phyloP scores from a whole-genome alignment of 176 grass and related monocot species.

The Cocos nucifera region DNA sequence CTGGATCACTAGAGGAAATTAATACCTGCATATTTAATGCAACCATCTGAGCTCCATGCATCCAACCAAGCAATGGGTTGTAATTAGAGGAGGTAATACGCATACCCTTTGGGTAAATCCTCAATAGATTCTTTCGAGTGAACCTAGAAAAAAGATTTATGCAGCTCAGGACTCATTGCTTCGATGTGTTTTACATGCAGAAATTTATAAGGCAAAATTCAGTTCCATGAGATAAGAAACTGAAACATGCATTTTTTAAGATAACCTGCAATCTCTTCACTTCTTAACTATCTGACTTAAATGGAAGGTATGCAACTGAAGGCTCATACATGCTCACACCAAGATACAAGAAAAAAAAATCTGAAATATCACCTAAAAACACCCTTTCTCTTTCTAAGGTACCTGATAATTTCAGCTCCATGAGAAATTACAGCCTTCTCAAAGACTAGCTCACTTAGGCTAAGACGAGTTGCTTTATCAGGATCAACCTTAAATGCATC shows the following conservation, averaged over 20 bases:
- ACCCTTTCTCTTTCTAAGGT: too few species aligned
- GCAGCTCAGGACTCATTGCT: background rate
- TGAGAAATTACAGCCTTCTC: slow-evolving; percentile 6
- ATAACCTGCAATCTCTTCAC: too few species aligned
- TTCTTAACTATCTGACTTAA: too few species aligned
- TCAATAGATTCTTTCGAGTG: slow-evolving; percentile 6
- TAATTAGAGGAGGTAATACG: slow-evolving; percentile 10
- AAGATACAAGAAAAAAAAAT: too few species aligned
- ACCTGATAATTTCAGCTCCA: slow-evolving; percentile 10
- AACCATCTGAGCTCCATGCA: slow-evolving; percentile 15
- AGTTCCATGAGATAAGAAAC: too few species aligned
- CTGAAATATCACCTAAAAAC: too few species aligned
- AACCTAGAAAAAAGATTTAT: background rate
- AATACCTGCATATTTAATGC: slow-evolving; percentile 14
- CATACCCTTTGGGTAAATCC: slow-evolving; percentile 7
- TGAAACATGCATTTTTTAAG: too few species aligned
- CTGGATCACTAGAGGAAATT: background rate
- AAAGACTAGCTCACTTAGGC: slow-evolving; percentile 1
- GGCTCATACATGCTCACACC: background rate
- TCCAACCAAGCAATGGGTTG: slow-evolving; percentile 4
- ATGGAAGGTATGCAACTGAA: too few species aligned
- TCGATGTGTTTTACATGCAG: too few species aligned
- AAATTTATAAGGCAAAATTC: too few species aligned
- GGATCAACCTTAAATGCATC: slow-evolving; percentile 5
- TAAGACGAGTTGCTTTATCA: slow-evolving; percentile 1